Conservation (phyloP, 345 rosid genomes). For the Moringa oleifera region DNA sequence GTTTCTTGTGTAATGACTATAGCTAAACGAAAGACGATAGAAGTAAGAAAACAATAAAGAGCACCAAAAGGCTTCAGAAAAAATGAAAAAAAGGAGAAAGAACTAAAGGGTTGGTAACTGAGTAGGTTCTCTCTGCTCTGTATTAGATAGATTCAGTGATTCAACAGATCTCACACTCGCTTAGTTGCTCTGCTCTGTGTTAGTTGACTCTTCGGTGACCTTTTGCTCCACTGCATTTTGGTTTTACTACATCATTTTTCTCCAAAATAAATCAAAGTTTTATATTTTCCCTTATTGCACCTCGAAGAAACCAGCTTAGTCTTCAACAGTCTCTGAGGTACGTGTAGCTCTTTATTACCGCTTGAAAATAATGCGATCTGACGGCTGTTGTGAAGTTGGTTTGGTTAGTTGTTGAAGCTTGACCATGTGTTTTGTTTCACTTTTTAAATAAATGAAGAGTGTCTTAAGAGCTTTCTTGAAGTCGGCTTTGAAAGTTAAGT, state of each 20-base stretch:
- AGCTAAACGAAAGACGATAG: not conserved
- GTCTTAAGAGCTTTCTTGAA: not conserved
- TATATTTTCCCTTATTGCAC: conserved; percentile 15
- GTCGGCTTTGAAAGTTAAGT: not conserved
- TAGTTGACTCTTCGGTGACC: conserved; percentile 4
- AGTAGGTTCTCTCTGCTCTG: conserved; percentile 3
- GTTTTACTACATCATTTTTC: not conserved
- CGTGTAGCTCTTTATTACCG: not conserved
- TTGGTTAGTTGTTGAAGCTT: conserved; percentile 31
- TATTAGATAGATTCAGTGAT: conserved; percentile 10
- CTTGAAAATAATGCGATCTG: not conserved
- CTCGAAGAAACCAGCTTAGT: conserved; percentile 5
- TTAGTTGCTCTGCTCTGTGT: not conserved
- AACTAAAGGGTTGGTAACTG: conserved; percentile 11
- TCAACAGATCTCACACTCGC: conserved; percentile 8
- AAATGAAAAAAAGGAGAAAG: not conserved
- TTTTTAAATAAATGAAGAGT: conserved; percentile 16
- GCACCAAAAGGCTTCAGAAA: not conserved
- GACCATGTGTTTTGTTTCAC: conserved; percentile 13
- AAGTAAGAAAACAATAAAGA: not conserved
- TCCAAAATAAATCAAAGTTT: not conserved
- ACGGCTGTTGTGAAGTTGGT: too few relatives aligned
- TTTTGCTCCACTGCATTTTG: not conserved
- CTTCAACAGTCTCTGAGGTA: conserved; percentile 5
- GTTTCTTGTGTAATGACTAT: not conserved